Base-by-base conservation (phyloP, 345 rosid species). In the Barbarea vulgaris region DNA sequence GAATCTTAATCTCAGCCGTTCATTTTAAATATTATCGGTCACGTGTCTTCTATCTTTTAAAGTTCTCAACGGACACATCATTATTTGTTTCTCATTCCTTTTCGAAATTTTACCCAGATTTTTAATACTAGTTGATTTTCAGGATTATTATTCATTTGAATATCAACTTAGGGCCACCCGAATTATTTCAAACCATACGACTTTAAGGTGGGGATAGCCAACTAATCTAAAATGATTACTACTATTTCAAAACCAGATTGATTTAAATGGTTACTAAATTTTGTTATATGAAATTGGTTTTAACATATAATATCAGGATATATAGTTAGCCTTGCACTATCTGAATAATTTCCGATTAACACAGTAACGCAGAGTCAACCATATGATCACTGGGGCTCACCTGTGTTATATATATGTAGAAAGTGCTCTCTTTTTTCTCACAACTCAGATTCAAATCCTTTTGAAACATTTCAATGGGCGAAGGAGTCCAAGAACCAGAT, bases 21-120 rank as follows among this genome's bases (percentile, higher is more conserved):
- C 58, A 50, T 76, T 80, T 79, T 60, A 58, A 61, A 70, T 52
- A 52, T 66, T 31, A 2, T 36, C 17, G 30, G 18, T 9, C 44
- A 34, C 64, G 30, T 58, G 70, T 55, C 67, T 37, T 7, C 22
- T 52, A 28, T 53, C 79, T 77, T 84, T 74, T n/a, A 3, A 47
- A 22, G 80, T 13, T 1, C 52, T 30, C 72, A 86, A 87, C 89
- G 90, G 87, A 77, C 83, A 56, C 46, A 42, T 77, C 17, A 59
- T 59, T 69, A 82, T 67, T 36, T 24, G 64, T 47, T 57, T 59
- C 53, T 41, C 21, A 10, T 67, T 46, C 28, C 24, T 25, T 25
- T 67, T 54, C 41, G 51, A 14, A 39, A 24, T 0, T 41, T 59
- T 41, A 4, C 27, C 56, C 53, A 5, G 5, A 18, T 67, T 74